These are phyloP conservation scores for Blepharisma stoltei DNA, from an alignment of 73 alveolate species.

Conservation along the genomic window DNA sequence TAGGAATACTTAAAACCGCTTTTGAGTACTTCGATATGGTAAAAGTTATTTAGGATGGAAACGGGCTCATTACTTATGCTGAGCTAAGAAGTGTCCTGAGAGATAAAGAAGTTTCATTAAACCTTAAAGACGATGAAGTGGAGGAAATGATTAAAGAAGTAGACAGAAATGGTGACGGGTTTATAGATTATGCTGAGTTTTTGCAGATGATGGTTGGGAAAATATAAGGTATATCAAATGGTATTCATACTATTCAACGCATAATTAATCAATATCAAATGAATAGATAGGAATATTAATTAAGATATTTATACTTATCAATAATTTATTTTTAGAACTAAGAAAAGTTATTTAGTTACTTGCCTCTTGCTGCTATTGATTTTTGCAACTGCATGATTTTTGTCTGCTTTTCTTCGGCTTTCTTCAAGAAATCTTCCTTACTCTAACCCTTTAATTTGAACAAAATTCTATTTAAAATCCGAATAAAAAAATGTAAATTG, in stretches of 20 bases:
- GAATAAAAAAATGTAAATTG: no score
- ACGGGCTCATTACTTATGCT: constrained; percentile 65
- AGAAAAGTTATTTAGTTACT: background rate
- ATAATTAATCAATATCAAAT: no score
- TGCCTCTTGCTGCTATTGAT: constrained; percentile 30
- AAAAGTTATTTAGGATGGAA: constrained; percentile 55
- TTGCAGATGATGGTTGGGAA: no score
- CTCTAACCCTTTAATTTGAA: no score
- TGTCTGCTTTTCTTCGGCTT: constrained; percentile 65
- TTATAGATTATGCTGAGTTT: constrained; percentile 21
- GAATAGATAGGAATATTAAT: no score
- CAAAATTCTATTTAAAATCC: no score
- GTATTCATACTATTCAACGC: no score
- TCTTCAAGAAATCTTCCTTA: constrained; percentile 49
- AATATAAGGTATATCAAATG: no score
- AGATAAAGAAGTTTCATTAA: background rate
- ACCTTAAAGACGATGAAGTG: constrained; percentile 45
- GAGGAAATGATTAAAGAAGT: constrained; percentile 38
- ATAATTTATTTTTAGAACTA: background rate
- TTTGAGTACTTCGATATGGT: constrained; percentile 42
- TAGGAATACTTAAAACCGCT: constrained; percentile 53
- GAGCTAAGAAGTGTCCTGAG: constrained; percentile 52
- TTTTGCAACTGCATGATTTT: constrained; percentile 54
- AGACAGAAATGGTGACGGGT: constrained; percentile 46
- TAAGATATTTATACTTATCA: no score